Evolutionary conservation across 805 yeast species (phyloP), one percentile per base, ranked within the genome.

Genomic region (Saturnispora besseyi): DNA sequence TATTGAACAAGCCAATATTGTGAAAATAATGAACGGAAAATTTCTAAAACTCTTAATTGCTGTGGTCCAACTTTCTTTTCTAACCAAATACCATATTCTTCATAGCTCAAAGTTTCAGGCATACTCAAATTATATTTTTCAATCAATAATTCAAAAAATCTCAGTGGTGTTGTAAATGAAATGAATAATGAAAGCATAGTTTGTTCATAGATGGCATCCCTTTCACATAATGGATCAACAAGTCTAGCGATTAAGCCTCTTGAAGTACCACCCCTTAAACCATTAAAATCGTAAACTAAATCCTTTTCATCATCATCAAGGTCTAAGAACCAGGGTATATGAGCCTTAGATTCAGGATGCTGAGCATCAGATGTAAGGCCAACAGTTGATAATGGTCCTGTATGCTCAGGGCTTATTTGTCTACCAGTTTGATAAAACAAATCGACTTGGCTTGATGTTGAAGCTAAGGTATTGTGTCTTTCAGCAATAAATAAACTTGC

Each of bases 101-200:
- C 95, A 60, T 80, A 86, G 52, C 86, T 79, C 52, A 91, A 67
- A 0, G 95, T 96, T 59, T 87, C 96, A 0, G 96, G 96, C 22
- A 96, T 93, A 54, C 78, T 78, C 13, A 79, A 66, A 49, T 81
- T 75, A 65, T 82, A 91, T 49, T 95, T 71, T 37, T 75, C 74
- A 31, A 85, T 75, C 57, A 87, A 66, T 41, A 77, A 62, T 38
- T 74, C 73, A 41, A 86, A 68, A 34, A 90, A 69, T 47, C 82
- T 84, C 9, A 74, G 65, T 2, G 93, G 75, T 3, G 84, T 73
- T 69, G 83, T 76, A 62, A 89, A 85, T 32, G 90, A 79, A 34
- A 84, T 71, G 65, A 88, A 87, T 0, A 95, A 81, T n/a, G 80
- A 68, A 52, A 89, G 67, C 69, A 90, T 78, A 0, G 88, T 76